Base-by-base conservation (phyloP, 2,329 filamentous ascomycete species). In the Nigrograna mackinnonii region DNA sequence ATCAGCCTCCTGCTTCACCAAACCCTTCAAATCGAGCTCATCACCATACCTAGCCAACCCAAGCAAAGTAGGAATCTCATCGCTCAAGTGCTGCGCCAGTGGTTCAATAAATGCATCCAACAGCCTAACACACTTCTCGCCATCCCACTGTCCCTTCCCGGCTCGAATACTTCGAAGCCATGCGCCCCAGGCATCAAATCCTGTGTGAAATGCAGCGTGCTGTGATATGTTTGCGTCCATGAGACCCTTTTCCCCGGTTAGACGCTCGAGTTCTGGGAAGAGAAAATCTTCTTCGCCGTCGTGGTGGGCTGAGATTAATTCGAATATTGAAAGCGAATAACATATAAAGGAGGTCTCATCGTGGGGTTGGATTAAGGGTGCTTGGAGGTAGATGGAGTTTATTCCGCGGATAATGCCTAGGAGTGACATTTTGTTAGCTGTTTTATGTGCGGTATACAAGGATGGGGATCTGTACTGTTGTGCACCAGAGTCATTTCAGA, bases 351-450 rank as follows among this genome's bases (percentile, higher is more conserved):
- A 77, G 35, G 66, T 58, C 59, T 76, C 76, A 59, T 84, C 79
- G n/a, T 62, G 60, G 2, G 74, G 71, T 7, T 71, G 60, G 31
- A 84, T 63, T 52, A 78, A 69, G 9, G 50, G 45, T 75, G 79
- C 80, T 60, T 85, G 82, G 30, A 78, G 74, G 59, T 79, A 83
- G 57, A 86, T 83, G 55, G 75, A 78, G 64, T 86, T 85, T 70
- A 80, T 83, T 40, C 80, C 79, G 31, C 82, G 79, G 49, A 85
- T 77, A 54, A 85, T 79, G 42, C 31, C 31, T 33, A 17, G 11
- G 3, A 17, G 4, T 11, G 2, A n/a, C n/a, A n/a, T n/a, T n/a
- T n/a, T n/a, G n/a, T n/a, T n/a, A n/a, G 4, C 13, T 33, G 4
- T 33, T 33, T 13, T 12, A 14, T 13, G 31, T 13, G 31, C n/a